Percentiles rank a stretch among this genome's conserved stretches.
phyloP scores from a whole-genome alignment of 352 stramenopile genomes.

The Phytophthora macrochlamydospora region DNA sequence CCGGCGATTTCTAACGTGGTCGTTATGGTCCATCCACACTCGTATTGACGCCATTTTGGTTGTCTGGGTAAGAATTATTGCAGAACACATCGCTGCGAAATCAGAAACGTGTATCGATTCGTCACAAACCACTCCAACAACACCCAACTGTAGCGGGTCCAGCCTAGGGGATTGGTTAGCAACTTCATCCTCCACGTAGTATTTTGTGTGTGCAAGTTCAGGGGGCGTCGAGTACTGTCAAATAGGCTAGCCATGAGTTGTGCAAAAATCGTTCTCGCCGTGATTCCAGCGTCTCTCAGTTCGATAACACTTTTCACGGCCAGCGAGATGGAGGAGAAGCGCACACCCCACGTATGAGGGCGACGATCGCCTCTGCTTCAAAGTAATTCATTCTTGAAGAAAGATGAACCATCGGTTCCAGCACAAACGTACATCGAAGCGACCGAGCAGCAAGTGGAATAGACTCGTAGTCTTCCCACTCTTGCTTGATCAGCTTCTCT shows the following conservation, averaged over 20 bases:
- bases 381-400: too few relatives aligned
- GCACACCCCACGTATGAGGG: background rate
- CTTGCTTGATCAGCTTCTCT: slow-evolving; percentile 4
- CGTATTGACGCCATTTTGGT: slow-evolving; percentile 7
- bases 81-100: slow-evolving; percentile 10
- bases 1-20: background rate
- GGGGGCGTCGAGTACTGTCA: slow-evolving; percentile 1
- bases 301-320: background rate
- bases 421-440: slow-evolving; percentile 11
- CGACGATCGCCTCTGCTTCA: too few relatives aligned
- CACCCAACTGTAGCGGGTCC: slow-evolving; percentile 3
- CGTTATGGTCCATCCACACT: background rate
- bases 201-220: background rate
- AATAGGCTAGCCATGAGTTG: slow-evolving; percentile 1
- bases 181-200: slow-evolving; percentile 1
- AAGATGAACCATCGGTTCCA: slow-evolving; percentile 5
- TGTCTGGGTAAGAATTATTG: slow-evolving; percentile 9
- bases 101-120: background rate
- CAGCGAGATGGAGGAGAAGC: slow-evolving; percentile 4
- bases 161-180: slow-evolving; percentile 3
- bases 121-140: slow-evolving; percentile 1
- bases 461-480: slow-evolving; percentile 4
- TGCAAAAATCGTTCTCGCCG: background rate
- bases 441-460: background rate
- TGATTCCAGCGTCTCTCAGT: background rate